Base-by-base conservation (phyloP, 1,139 yeast genomes). In the Sugiyamaella japonica region DNA sequence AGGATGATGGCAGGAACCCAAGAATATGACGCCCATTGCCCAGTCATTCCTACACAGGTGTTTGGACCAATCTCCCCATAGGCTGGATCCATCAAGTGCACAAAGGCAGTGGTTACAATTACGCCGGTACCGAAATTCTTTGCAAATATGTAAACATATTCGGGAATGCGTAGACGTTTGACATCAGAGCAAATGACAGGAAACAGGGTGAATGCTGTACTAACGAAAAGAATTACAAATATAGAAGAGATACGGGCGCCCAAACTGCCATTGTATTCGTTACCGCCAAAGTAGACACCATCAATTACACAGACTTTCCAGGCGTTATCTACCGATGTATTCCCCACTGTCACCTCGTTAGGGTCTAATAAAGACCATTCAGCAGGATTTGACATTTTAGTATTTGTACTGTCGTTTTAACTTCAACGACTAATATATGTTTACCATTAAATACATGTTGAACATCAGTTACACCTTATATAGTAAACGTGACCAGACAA, bases 41-140 rank as follows among this genome's bases (percentile, higher is more conserved):
- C 61, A 65, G 76, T 48, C 79, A 80, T 46, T 82, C 85, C 53
- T 81, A 76, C 66, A 71, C 89, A 84, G 6, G 73, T 73, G 55
- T 73, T 64, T 1, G 78, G 73, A 2, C 66, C 66, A 58, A 84
- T 74, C n/a, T 76, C 73, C 20, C 82, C 85, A 61, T 78, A 74
- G 2, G 96, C 95, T 0, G 96, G 96, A 61, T 84, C 84, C 65
- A 89, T 73, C 60, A 90, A 75, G 73, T 90, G 97, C 53, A 89
- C 84, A 64, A 89, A 87, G 0, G 95, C 95, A 3, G 97, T 89
- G 3, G 96, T 90, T 5, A 89, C 78, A 65, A 90, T 89, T 50
- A 90, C 96, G 56, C 97, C 97, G 1, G 96, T 85, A 61, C 97
- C 97, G 67, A 90, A 89, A 59, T 72, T 73, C 41, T 61, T 84